Evolutionary conservation across 305 asterid species (phyloP), one percentile per base, ranked within the genome.

Genomic region (Ruellia speciosa): DNA sequence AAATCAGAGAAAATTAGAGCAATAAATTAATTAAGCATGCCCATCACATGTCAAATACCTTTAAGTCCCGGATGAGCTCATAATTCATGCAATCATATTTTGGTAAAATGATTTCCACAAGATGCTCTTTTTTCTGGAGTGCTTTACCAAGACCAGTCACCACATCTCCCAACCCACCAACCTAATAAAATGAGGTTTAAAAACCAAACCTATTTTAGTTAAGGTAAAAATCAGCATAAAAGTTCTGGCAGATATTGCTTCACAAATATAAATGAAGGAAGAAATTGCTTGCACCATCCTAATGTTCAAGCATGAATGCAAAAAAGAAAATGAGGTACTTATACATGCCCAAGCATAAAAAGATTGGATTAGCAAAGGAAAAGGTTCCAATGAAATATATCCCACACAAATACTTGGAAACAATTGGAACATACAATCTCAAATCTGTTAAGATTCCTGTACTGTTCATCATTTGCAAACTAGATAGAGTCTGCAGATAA

Each of bases 161-260:
- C 61, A 92, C 99, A 73, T 92, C 99, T 56, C 97, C 99, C 63
- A 92, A 66, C 63, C 99, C 99, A 70, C 99, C 99, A 49, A 92
- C 99, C 99, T 92, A 55, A n/a, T n/a, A n/a, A n/a, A n/a, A n/a
- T n/a, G 12, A 43, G 1, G 15, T 47, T 47, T 16, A 47, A 15
- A 47, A 15, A 47, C 6, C 52, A 14, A 47, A 47, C 9, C n/a
- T 47, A 16, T 12, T 43, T 41, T 12, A 43, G 16, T 37, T 37
- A 0, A 3, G 41, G 3, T 7, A 10, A 2, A 24, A 24, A 37
- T 53, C 17, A 55, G 41, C 18, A 53, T 39, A 41, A 54, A 58
- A 6, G 9, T 18, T 5, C 18, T 52, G 33, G 31, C 31, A 24
- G 31, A 4, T 24, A n/a, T 24, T 24, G 31, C 31, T 24, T 24